Base-by-base conservation (phyloP, 1,139 yeast genomes). In the Saccharomyces uvarum region DNA sequence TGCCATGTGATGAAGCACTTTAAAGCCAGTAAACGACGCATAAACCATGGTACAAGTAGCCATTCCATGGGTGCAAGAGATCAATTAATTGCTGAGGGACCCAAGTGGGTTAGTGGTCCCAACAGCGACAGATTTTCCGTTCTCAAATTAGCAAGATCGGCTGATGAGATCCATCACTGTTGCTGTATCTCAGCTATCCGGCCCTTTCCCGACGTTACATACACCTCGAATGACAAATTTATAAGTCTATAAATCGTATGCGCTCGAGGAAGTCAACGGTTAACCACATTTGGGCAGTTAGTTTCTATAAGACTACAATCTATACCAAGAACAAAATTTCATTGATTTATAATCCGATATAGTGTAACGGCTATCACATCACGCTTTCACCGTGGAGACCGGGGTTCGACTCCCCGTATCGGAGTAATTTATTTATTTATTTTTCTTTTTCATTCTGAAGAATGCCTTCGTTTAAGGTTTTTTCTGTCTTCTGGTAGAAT, bases 391-490 rank as follows among this genome's bases (percentile, higher is more conserved):
- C 69, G 69, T 65, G 66, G 69, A 65, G 68, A 65, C 69, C 69
- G 66, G 68, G 68, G 69, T 66, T 65, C 68, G 68, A 63, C 68
- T 65, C 69, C 69, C 70, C 66, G 68, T 62, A 63, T 66, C 67
- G 70, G 69, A 64, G 67, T 55, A 46, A 49, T 52, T 48, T 21
- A 21, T 21, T 19, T 19, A 19, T 9, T 52, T 51, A 41, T 48
- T 48, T 27, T 26, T 41, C 46, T 7, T 26, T 14, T n/a, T 7
- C 48, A 21, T 5, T 27, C 16, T 26, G 26, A 16, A 26, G 9
- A 19, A 13, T 28, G 11, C 29, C 41, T 28, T 19, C 19, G 38
- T 21, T 24, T 13, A 26, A 31, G 29, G 19, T 41, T 42, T 41
- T 38, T 19, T 16, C 5, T 32, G 27, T 24, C n/a, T 26, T 13